Evolutionary conservation across 306 rosid genomes (phyloP).

Genomic region (Nissolia schottii): DNA sequence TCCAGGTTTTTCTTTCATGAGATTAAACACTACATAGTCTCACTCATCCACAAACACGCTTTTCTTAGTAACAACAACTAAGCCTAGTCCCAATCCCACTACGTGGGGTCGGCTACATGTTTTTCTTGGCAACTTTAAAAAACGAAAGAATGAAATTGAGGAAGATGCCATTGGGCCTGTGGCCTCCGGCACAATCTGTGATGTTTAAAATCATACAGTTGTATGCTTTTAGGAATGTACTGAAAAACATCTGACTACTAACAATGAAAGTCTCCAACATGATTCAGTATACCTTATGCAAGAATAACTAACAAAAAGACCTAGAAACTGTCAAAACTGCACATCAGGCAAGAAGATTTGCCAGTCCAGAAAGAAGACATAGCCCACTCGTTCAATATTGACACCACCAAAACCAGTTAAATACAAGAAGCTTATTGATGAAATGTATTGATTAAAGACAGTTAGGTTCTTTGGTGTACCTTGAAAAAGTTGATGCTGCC

Average conservation of each 20-base stretch:
- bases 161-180: background rate
- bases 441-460: constrained; percentile 2
- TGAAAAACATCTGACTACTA: background rate
- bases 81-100: too few species aligned
- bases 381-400: background rate
- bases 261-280: background rate
- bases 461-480: constrained; percentile 42
- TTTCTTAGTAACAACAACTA: background rate
- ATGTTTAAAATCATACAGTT: background rate
- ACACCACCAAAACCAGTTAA: background rate
- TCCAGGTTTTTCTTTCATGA: background rate
- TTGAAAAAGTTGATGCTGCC: constrained; percentile 83
- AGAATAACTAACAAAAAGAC: background rate
- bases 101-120: too few species aligned
- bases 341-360: background rate
- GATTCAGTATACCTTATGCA: background rate
- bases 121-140: too few species aligned
- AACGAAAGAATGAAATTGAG: background rate
- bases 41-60: background rate
- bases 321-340: background rate
- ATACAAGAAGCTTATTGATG: background rate
- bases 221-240: background rate
- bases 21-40: background rate
- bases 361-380: background rate
- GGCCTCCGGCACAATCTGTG: background rate